phyloP scores from a whole-genome alignment of 805 yeast genomes.

The Metschnikowia colocasiae region DNA sequence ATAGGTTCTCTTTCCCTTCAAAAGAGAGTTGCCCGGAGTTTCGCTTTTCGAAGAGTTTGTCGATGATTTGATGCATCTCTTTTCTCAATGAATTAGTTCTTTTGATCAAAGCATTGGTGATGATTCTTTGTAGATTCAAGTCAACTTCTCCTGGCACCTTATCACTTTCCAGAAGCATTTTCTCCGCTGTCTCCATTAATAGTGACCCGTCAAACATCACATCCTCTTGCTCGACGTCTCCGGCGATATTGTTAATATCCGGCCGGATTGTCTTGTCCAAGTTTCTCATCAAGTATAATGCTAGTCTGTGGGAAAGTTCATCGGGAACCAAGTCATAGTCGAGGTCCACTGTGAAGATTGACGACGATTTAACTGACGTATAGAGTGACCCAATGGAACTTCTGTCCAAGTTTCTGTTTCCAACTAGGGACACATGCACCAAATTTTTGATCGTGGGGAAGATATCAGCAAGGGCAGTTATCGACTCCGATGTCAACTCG shows the following conservation, averaged over 20 bases:
- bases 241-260: conserved; percentile 21
- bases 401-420: conserved; percentile 44
- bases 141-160: conserved; percentile 26
- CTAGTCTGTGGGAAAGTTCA: conserved; percentile 50
- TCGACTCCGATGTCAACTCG: conserved; percentile 44
- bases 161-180: conserved; percentile 42
- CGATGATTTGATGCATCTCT: conserved; percentile 52
- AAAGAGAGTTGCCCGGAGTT: conserved; percentile 45
- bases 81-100: conserved; percentile 47
- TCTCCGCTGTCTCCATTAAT: conserved; percentile 70
- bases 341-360: conserved; percentile 50
- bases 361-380: conserved; percentile 45
- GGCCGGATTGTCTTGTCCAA: conserved; percentile 44
- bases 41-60: conserved; percentile 44
- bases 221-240: conserved; percentile 47
- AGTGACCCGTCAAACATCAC: conserved; percentile 73
- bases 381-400: conserved; percentile 49
- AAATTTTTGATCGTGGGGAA: conserved; percentile 46
- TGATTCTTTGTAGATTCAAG: conserved; percentile 39
- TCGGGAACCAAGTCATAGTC: conserved; percentile 53
- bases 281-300: conserved; percentile 54
- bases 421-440: conserved; percentile 52
- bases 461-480: conserved; percentile 46
- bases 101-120: conserved; percentile 49
- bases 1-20: conserved; percentile 53